These are phyloP conservation scores for Melampsora americana DNA, from an alignment of 1,284 basidiomycete genomes.

Conservation along the genomic window DNA sequence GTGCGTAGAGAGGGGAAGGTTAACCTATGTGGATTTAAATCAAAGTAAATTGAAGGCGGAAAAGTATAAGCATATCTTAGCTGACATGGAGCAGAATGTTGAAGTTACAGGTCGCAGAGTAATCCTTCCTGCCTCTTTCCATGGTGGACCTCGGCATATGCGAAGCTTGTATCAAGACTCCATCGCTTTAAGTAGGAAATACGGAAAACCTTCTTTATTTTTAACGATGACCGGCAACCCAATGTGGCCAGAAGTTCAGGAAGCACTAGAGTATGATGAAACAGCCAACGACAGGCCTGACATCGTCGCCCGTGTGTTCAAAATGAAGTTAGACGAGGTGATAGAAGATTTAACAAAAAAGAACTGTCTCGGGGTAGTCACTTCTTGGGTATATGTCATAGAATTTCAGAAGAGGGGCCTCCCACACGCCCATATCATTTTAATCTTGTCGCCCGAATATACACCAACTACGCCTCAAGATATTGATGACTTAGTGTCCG, in stretches of 20 bases:
- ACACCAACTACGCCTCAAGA: constrained; percentile 54
- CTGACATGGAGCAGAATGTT: constrained; percentile 47
- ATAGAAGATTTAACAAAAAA: constrained; percentile 55
- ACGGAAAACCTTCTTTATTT: no score
- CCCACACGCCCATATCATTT: constrained; percentile 59
- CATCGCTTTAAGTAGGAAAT: no score
- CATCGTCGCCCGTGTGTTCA: constrained; percentile 58
- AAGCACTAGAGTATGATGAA: constrained; percentile 51
- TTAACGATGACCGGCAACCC: constrained; percentile 58
- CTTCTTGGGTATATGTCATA: constrained; percentile 57
- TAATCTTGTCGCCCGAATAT: constrained; percentile 54
- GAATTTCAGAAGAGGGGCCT: constrained; percentile 61
- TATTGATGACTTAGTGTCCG: constrained; percentile 57
- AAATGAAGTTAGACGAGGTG: constrained; percentile 56
- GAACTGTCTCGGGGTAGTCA: constrained; percentile 53
- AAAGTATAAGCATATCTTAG: background rate
- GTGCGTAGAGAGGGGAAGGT: no score
- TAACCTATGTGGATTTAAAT: background rate
- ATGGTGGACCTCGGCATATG: constrained; percentile 57
- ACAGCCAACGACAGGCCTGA: constrained; percentile 57
- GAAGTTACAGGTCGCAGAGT: constrained; percentile 53
- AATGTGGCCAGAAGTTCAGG: constrained; percentile 57
- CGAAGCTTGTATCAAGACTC: constrained; percentile 57
- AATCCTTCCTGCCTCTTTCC: constrained; percentile 57
- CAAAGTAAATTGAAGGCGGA: constrained; percentile 7